A percentile compares a stretch with the other conserved stretches of the same genome.
These are phyloP conservation scores for Trametopsis cervina DNA, from an alignment of 768 basidiomycete genomes.

Conservation along the genomic window DNA sequence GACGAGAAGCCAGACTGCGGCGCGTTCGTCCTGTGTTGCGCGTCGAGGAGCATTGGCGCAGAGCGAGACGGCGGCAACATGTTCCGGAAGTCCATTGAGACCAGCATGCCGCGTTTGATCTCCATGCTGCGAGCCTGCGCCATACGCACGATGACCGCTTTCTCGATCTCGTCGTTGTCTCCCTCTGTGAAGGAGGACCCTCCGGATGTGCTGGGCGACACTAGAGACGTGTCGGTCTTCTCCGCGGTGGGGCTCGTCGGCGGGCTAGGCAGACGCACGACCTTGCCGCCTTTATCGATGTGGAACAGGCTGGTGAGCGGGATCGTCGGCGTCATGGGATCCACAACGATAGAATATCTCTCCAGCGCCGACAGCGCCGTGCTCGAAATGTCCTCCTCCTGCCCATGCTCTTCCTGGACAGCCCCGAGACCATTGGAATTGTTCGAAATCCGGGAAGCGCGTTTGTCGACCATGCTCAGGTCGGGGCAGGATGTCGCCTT, in stretches of 20 bases:
- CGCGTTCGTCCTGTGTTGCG: neutral
- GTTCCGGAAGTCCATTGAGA: conserved; percentile 4
- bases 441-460: neutral
- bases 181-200: neutral
- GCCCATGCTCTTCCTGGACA: conserved; percentile 8
- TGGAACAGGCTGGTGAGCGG: conserved; percentile 10
- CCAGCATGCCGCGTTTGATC: conserved; percentile 12
- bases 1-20: conserved; percentile 1
- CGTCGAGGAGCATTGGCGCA: neutral
- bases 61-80: neutral
- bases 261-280: conserved; percentile 5
- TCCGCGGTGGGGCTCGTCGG: neutral
- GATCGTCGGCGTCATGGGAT: neutral
- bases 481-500: conserved; percentile 3
- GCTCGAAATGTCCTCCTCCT: conserved; percentile 11
- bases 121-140: conserved; percentile 12
- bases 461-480: neutral
- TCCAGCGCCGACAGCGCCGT: conserved; percentile 10
- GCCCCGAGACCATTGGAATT: conserved; percentile 8
- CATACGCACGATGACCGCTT: conserved; percentile 9
- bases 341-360: conserved; percentile 4
- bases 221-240: neutral
- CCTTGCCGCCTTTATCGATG: conserved; percentile 3
- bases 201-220: neutral
- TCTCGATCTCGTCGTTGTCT: neutral